phyloP scores from a whole-genome alignment of 2,329 filamentous ascomycete species.

The Neoscytalidium dimidiatum region DNA sequence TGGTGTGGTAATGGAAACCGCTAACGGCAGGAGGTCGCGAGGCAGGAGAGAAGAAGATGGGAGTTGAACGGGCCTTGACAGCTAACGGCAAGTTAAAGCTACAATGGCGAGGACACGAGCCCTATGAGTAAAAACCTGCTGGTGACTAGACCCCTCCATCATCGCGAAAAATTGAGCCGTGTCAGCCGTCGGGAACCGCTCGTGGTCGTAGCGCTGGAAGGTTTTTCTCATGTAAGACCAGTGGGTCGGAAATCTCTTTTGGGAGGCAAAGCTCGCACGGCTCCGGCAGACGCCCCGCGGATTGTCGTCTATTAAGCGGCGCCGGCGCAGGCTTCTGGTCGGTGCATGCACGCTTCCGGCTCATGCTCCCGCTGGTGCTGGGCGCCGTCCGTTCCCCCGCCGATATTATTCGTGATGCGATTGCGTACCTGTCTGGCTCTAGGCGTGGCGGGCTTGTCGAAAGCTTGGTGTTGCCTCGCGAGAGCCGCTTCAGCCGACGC shows the following conservation, averaged over 20 bases:
- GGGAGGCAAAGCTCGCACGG: constrained; percentile 9
- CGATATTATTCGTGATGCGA: not conserved
- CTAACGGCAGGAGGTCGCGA: constrained; percentile 16
- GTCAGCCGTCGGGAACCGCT: not conserved
- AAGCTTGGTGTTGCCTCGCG: not conserved
- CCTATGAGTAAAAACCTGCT: constrained; percentile 15
- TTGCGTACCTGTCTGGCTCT: not conserved
- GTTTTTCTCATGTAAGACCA: constrained; percentile 20
- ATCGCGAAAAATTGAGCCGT: constrained; percentile 10
- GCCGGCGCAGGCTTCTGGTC: not conserved
- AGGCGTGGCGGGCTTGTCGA: constrained; percentile 10
- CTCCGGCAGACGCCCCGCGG: constrained; percentile 1
- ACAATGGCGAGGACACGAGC: constrained; percentile 14
- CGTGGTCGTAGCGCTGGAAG: not conserved
- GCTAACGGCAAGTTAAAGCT: constrained; percentile 15
- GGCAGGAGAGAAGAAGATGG: not conserved
- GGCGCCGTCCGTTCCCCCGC: not conserved
- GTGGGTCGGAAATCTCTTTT: constrained; percentile 16
- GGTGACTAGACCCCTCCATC: not conserved
- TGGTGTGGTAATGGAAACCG: constrained; percentile 16
- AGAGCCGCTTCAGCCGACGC: not conserved
- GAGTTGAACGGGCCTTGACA: constrained; percentile 7
- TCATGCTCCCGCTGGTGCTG: not conserved
- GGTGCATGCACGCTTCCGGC: not conserved
- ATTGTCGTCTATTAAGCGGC: constrained; percentile 3